phyloP scores from a whole-genome alignment of 139 green algal species.

The Tetraselmis striata region DNA sequence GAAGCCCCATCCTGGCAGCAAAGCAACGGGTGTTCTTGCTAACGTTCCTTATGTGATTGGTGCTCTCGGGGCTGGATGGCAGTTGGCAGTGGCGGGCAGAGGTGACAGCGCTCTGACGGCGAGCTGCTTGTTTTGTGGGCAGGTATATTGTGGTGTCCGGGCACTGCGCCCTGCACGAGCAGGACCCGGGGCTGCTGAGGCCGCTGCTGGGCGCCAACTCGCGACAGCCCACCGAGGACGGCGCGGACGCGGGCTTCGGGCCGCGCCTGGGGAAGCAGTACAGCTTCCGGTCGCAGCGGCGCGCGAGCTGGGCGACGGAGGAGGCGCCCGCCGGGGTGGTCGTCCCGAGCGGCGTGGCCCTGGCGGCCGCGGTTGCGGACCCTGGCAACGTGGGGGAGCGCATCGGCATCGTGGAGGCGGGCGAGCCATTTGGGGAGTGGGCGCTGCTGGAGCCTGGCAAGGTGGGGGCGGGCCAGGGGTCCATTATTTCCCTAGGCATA shows the following conservation, averaged over 20 bases:
- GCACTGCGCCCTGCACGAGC: neutral
- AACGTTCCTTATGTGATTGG: too few species aligned
- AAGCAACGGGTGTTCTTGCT: too few species aligned
- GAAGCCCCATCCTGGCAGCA: too few species aligned
- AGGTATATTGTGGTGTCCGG: neutral
- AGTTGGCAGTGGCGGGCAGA: too few species aligned
- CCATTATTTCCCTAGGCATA: too few species aligned
- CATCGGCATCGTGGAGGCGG: neutral
- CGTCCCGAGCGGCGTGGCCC: neutral
- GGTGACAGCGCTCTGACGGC: too few species aligned
- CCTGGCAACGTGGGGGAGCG: neutral
- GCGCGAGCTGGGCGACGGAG: neutral
- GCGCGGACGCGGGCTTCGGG: neutral
- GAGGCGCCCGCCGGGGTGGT: too few species aligned
- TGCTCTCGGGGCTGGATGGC: too few species aligned
- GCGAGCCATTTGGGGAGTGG: neutral
- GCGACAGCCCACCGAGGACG: neutral
- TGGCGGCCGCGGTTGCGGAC: neutral
- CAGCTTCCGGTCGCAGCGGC: neutral
- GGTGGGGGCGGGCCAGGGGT: too few species aligned
- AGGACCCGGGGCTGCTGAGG: neutral
- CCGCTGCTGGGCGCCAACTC: neutral
- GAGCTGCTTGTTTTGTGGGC: neutral
- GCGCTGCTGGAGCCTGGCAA: neutral
- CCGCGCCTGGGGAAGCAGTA: neutral